Conservation (phyloP, 2,329 filamentous ascomycete genomes). For the Cordyceps cicadae region DNA sequence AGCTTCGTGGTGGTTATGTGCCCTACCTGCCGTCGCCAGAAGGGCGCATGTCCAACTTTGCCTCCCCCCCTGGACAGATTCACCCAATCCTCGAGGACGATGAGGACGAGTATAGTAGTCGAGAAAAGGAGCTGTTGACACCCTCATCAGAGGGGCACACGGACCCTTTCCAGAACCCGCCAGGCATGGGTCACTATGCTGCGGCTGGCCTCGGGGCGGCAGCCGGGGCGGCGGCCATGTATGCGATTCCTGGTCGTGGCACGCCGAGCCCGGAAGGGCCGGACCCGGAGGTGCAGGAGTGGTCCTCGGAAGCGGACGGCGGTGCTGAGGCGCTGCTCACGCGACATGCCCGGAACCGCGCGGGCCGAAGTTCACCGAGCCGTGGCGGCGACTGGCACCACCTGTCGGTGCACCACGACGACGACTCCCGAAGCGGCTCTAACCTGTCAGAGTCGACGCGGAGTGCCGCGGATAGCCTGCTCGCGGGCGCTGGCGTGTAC, state of each 20-base stretch:
- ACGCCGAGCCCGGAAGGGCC: slow-evolving; percentile 36
- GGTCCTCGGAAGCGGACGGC: slow-evolving; percentile 49
- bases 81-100: slow-evolving; percentile 53
- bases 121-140: slow-evolving; percentile 23
- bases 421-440: slow-evolving; percentile 47
- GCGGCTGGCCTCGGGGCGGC: slow-evolving; percentile 14
- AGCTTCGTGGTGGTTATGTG: slow-evolving; percentile 24
- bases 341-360: slow-evolving; percentile 29
- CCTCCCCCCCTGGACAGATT: slow-evolving; percentile 33
- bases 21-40: slow-evolving; percentile 19
- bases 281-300: slow-evolving; percentile 49
- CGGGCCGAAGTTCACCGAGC: slow-evolving; percentile 31
- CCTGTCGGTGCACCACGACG: slow-evolving; percentile 29
- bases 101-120: slow-evolving; percentile 37
- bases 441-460: slow-evolving; percentile 48
- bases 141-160: slow-evolving; percentile 30
- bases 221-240: slow-evolving; percentile 7
- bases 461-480: slow-evolving; percentile 35
- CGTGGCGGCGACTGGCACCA: slow-evolving; percentile 27
- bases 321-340: slow-evolving; percentile 41
- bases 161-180: slow-evolving; percentile 45
- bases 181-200: background rate
- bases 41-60: slow-evolving; percentile 21
- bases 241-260: slow-evolving; percentile 22
- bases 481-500: slow-evolving; percentile 28